phyloP scores from a whole-genome alignment of 306 rosid species.

The Comarum palustre region DNA sequence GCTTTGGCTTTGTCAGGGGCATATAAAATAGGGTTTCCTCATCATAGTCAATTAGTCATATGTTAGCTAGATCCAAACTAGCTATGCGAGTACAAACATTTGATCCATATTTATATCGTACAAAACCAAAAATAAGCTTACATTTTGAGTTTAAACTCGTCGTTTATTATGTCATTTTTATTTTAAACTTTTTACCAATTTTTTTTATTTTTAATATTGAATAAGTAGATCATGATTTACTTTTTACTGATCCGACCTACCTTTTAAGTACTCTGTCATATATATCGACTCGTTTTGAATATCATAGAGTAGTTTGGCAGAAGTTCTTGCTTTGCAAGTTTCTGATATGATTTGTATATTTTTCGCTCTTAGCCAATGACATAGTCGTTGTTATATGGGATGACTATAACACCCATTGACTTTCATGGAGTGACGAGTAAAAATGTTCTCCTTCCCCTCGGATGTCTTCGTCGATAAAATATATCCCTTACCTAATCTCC shows the following conservation, averaged over 20 bases:
- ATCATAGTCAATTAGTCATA: no score
- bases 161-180: neutral
- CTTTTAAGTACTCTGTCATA: neutral
- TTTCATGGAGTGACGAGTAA: neutral
- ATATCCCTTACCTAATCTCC: neutral
- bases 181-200: neutral
- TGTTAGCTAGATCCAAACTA: no score
- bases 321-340: neutral
- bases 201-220: no score
- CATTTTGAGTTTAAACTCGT: neutral
- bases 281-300: neutral
- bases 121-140: neutral
- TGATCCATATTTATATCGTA: neutral
- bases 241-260: neutral
- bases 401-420: conserved; percentile 33
- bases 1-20: neutral
- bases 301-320: neutral
- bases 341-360: neutral
- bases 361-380: conserved; percentile 1
- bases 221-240: no score
- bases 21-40: neutral
- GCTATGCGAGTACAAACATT: neutral
- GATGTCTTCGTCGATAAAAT: neutral
- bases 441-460: conserved; percentile 19
- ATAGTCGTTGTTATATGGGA: conserved; percentile 9